A percentile compares a stretch with the other conserved stretches of the same genome.
These are phyloP conservation scores for Pilobolus umbonatus DNA, from an alignment of 192 early-diverging fungal species.

Conservation along the genomic window DNA sequence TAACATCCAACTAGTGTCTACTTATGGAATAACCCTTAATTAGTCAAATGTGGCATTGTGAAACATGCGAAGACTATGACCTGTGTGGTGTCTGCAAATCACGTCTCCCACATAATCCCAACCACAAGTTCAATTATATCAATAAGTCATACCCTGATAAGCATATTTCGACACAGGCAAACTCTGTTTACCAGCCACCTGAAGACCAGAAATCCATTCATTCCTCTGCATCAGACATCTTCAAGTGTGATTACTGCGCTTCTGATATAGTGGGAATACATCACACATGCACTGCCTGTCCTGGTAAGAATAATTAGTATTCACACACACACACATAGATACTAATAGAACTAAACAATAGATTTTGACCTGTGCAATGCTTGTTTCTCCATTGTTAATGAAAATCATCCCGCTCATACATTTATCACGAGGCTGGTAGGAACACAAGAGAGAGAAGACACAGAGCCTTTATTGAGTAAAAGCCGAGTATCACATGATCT, in stretches of 20 bases:
- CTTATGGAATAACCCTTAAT: neutral
- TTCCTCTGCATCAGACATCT: neutral
- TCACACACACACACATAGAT: neutral
- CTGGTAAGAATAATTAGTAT: conserved; percentile 9
- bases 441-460: conserved; percentile 5
- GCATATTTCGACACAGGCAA: no score
- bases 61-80: conserved; percentile 51
- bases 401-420: conserved; percentile 38
- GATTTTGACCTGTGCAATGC: conserved; percentile 56
- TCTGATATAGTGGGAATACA: conserved; percentile 46
- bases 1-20: neutral
- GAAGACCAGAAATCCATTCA: neutral
- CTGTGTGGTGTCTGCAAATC: conserved; percentile 38
- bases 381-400: conserved; percentile 43
- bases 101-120: conserved; percentile 21
- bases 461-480: conserved; percentile 27
- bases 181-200: no score
- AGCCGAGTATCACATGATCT: neutral
- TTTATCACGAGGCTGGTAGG: conserved; percentile 28
- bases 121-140: neutral
- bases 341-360: neutral
- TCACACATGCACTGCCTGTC: conserved; percentile 55
- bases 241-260: conserved; percentile 53
- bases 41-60: conserved; percentile 43
- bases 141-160: no score